Evolutionary conservation across 352 stramenopile species (phyloP).

Genomic region (Globisporangium abappressorium): DNA sequence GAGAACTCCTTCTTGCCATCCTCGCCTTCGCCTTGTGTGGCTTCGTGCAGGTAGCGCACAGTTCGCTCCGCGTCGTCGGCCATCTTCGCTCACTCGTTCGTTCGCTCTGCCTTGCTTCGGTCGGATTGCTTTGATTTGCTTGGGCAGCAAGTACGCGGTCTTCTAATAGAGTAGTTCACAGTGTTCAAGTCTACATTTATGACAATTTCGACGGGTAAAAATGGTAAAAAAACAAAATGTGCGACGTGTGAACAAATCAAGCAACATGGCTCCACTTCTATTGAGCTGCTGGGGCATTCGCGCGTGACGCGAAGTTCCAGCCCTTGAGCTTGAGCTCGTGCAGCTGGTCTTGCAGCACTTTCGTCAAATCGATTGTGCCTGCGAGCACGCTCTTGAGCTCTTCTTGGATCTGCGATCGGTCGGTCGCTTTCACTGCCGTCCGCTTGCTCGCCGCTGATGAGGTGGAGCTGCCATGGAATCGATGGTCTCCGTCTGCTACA

Average conservation of each 20-base stretch:
- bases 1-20: constrained; percentile 48
- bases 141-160: not conserved
- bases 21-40: constrained; percentile 24
- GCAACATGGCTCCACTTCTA: not conserved
- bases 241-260: constrained; percentile 2
- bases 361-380: constrained; percentile 66
- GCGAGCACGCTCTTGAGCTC: constrained; percentile 64
- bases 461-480: constrained; percentile 2
- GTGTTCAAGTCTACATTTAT: not conserved
- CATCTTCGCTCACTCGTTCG: constrained; percentile 4
- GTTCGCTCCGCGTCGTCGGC: constrained; percentile 51
- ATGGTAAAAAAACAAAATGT: not conserved
- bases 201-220: not conserved
- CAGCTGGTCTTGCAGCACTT: constrained; percentile 69
- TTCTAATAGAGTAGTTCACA: not conserved
- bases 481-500: constrained; percentile 1
- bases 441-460: constrained; percentile 15
- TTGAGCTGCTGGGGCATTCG: constrained; percentile 8
- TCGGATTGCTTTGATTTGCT: not conserved
- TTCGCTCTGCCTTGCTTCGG: constrained; percentile 4
- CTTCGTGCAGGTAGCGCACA: constrained; percentile 60
- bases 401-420: constrained; percentile 63
- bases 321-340: constrained; percentile 79
- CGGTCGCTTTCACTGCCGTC: constrained; percentile 29
- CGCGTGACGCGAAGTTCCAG: constrained; percentile 57